These are phyloP conservation scores for Asparagopsis taxiformis DNA, from an alignment of 31 red algal species.

Conservation along the genomic window DNA sequence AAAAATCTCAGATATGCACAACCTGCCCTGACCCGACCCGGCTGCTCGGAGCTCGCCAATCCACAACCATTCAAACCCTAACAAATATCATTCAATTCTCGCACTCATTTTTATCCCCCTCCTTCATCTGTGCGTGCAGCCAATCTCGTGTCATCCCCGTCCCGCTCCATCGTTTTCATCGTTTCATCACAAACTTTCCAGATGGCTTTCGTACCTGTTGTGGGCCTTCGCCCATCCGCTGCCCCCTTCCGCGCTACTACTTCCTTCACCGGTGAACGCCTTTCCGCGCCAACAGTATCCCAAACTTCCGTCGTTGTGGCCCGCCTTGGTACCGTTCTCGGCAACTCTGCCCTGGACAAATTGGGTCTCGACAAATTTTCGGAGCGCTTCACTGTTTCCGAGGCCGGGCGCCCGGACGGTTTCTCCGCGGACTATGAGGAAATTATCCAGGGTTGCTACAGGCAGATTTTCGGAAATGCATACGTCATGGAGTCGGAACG, in stretches of 20 bases:
- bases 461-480: constrained; percentile 93
- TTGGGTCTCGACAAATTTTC: constrained; percentile 75
- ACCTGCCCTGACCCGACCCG: too few relatives aligned
- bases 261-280: constrained; percentile 20
- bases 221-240: constrained; percentile 30
- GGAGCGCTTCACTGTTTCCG: constrained; percentile 58
- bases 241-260: neutral
- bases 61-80: neutral
- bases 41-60: neutral
- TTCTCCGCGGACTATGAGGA: constrained; percentile 87
- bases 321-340: constrained; percentile 72
- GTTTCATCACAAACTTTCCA: too few relatives aligned
- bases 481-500: constrained; percentile 97
- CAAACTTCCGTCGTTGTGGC: constrained; percentile 35
- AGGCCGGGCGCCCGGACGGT: constrained; percentile 39
- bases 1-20: too few relatives aligned
- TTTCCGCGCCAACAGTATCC: constrained; percentile 11
- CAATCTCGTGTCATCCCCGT: too few relatives aligned
- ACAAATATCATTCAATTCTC: too few relatives aligned
- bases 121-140: too few relatives aligned
- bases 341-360: constrained; percentile 74
- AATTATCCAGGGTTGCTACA: constrained; percentile 70
- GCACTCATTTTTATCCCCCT: too few relatives aligned
- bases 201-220: constrained; percentile 67
- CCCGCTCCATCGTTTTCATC: too few relatives aligned